Conservation (phyloP, 2,329 filamentous ascomycete species). For the Stemphylium vesicarium region DNA sequence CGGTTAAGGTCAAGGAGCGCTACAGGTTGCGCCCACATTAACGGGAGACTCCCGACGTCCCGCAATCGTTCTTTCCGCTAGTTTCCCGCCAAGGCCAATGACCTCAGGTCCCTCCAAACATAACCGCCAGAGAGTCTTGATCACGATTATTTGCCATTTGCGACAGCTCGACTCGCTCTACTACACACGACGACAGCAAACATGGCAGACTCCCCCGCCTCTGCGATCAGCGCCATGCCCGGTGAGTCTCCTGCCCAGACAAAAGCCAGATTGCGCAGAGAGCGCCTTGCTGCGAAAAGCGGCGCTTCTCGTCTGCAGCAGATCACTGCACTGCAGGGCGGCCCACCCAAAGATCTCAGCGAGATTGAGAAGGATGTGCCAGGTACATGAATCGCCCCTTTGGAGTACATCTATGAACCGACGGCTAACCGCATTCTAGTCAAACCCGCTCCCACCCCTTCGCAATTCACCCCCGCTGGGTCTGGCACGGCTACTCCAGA, state of each 20-base stretch:
- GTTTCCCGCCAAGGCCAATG: constrained; percentile 17
- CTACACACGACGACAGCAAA: not conserved
- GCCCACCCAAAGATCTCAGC: constrained; percentile 48
- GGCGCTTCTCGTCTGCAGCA: constrained; percentile 73
- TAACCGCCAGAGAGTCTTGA: not conserved
- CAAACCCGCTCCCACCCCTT: constrained; percentile 29
- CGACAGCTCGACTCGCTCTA: not conserved
- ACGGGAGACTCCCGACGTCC: not conserved
- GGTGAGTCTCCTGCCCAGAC: constrained; percentile 53
- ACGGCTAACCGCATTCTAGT: constrained; percentile 34
- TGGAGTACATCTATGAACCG: not conserved
- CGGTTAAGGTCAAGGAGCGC: no score
- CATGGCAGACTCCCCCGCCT: constrained; percentile 36
- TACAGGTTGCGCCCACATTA: not conserved
- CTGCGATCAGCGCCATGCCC: constrained; percentile 23
- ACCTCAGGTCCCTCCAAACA: constrained; percentile 17
- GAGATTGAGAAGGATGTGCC: constrained; percentile 44
- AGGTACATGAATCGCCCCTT: constrained; percentile 34
- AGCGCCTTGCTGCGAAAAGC: constrained; percentile 78
- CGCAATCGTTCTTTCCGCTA: not conserved
- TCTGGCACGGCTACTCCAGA: constrained; percentile 52
- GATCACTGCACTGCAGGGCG: constrained; percentile 73
- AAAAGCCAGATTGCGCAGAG: constrained; percentile 77
- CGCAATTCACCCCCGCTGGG: constrained; percentile 22
- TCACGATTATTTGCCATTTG: not conserved